phyloP scores from a whole-genome alignment of 2,329 filamentous ascomycete genomes.

The Teratosphaeria zuluensis region DNA sequence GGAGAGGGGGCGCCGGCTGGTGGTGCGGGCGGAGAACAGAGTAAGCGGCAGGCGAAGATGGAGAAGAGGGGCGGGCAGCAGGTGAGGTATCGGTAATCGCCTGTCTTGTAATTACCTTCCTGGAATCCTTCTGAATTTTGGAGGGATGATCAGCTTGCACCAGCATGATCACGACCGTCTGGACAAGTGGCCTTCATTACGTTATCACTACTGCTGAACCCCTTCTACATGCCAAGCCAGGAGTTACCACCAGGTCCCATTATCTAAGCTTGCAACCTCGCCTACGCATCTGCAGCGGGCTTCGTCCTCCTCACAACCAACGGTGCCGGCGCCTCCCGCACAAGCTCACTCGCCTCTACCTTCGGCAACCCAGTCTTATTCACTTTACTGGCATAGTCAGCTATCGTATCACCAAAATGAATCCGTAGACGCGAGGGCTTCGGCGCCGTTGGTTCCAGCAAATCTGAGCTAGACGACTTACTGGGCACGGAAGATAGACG shows the following conservation, averaged over 20 bases:
- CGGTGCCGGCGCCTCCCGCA: neutral
- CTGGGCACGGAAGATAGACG: neutral
- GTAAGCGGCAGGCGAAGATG: constrained; percentile 43
- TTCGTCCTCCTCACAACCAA: neutral
- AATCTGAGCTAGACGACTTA: neutral
- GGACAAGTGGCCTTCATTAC: no score
- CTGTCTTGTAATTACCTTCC: neutral
- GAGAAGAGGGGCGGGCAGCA: constrained; percentile 43
- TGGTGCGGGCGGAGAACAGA: constrained; percentile 21
- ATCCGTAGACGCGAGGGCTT: neutral
- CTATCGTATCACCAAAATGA: neutral
- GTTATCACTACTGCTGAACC: no score
- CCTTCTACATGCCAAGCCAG: no score
- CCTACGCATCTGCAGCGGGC: neutral
- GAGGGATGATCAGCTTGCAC: neutral
- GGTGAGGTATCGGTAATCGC: constrained; percentile 36
- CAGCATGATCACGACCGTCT: no score
- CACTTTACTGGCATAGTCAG: neutral
- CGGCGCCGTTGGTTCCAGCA: neutral
- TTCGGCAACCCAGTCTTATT: neutral
- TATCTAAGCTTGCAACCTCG: no score
- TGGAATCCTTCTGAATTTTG: neutral
- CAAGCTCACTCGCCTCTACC: neutral
- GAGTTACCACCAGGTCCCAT: no score
- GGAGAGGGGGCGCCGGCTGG: constrained; percentile 13